phyloP scores from a whole-genome alignment of 1,139 yeast species.

The Suhomyces anneliseae region DNA sequence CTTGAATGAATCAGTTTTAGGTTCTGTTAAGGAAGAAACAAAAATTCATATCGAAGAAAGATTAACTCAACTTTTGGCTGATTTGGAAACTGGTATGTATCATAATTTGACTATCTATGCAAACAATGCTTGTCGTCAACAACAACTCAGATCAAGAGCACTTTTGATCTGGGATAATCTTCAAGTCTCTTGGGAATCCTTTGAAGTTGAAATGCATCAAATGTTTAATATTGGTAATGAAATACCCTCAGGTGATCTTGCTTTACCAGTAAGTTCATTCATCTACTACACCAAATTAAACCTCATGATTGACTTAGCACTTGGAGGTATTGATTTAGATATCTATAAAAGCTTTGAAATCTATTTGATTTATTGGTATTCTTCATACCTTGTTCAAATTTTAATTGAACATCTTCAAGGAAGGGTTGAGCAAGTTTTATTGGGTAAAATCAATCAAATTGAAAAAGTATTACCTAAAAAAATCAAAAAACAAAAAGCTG shows the following conservation, averaged over 20 bases:
- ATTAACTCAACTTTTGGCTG: slow-evolving; percentile 22
- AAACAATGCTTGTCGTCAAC: slow-evolving; percentile 79
- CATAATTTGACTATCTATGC: slow-evolving; percentile 60
- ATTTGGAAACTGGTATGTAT: slow-evolving; percentile 48
- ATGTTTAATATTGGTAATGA: slow-evolving; percentile 36
- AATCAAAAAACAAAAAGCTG: slow-evolving; percentile 50
- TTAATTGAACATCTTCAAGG: slow-evolving; percentile 51
- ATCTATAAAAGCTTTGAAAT: slow-evolving; percentile 73
- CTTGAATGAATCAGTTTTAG: slow-evolving; percentile 6
- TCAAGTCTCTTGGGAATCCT: slow-evolving; percentile 64
- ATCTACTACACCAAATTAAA: slow-evolving; percentile 63
- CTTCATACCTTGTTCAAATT: slow-evolving; percentile 51
- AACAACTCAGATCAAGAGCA: slow-evolving; percentile 65
- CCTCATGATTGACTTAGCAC: slow-evolving; percentile 68
- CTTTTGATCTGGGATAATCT: slow-evolving; percentile 72
- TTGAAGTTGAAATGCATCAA: slow-evolving; percentile 45
- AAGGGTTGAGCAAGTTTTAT: slow-evolving; percentile 37
- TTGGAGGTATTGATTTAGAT: slow-evolving; percentile 77
- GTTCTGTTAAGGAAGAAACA: slow-evolving; percentile 9
- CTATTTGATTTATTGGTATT: slow-evolving; percentile 68
- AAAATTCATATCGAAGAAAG: slow-evolving; percentile 10
- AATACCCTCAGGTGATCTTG: slow-evolving; percentile 24
- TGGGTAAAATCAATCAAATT: slow-evolving; percentile 34
- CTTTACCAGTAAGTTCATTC: slow-evolving; percentile 66
- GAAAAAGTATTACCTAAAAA: slow-evolving; percentile 42